Base-by-base conservation (phyloP, 179 eudicot species). In the Carnegiea gigantea region DNA sequence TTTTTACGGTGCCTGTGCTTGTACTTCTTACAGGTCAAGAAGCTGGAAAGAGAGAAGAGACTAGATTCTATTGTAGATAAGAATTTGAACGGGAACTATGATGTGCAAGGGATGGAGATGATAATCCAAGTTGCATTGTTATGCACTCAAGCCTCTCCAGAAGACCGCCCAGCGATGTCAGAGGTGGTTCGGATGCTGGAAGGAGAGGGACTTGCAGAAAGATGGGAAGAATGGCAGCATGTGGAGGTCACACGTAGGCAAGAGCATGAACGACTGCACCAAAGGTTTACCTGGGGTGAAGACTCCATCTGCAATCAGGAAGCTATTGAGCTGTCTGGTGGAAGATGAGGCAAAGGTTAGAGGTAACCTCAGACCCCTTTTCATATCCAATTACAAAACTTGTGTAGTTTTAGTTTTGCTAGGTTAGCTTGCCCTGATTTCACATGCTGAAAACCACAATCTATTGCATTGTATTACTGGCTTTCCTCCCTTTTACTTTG, bases 161-260 rank as follows among this genome's bases (percentile, higher is more conserved):
- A 96, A 85, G 97, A 94, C 36, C 97, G 99, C 0, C 99, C 99
- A 33, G 81, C 88, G 51, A 94, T 96, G 99, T 96, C 97, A 9
- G 98, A 92, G 85, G 99, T 96, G 64, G 99, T 96, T n/a, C 81
- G 98, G 71, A 92, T 96, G 99, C 90, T 96, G 20, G 99, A 96
- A 90, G 99, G 99, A 59, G 99, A 96, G 82, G 99, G 99, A n/a
- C 91, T 96, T 23, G 97, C 96, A 15, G 98, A 94, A 87, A 88
- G 98, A 85, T 96, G 99, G 99, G 95, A 94, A 82, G 94, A 90
- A 78, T 96, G 99, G 98, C 92, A 93, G 86, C 90, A 89, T 76
- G 90, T 90, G 12, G 98, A 96, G 87, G 96, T 91, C 71, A 87
- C 79, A 21, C 93, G 96, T 49, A 88, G 93, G 81, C 91, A 90